Evolutionary conservation across 495 filamentous ascomycete species (phyloP), one percentile per base, ranked within the genome.

Genomic region (Gamarada debralockiae): DNA sequence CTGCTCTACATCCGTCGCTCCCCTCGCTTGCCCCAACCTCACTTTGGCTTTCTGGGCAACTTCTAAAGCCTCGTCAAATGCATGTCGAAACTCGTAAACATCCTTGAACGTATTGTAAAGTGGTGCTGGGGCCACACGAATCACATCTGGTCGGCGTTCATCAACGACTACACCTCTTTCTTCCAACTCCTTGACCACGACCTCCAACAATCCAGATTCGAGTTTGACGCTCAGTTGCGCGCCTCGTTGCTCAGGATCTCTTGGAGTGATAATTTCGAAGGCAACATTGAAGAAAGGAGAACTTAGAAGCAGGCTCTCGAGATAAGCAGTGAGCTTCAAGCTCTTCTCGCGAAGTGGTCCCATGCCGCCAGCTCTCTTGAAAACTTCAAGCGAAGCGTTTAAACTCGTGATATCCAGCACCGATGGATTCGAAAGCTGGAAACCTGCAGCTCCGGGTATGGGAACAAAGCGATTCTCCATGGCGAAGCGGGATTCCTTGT

Each of bases 91-190:
- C 9, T 73, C 63, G 70, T 83, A 89, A 15, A 90, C 86, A 60
- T 98, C 93, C 45, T 64, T 64, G 65, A 85, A 97, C 0, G 75
- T 82, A 67, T 96, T 97, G 67, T 96, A 98, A 48, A 97, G 62
- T 29, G 93, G 92, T 25, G 89, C 84, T 1, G 93, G 95, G 15
- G 92, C 90, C n/a, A 97, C 87, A 6, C 93, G 74, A 25, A 98
- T 79, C 22, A 98, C 95, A 67, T 96, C 83, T 18, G 93, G 93
- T 63, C 82, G 84, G 56, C 93, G 73, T 72, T 97, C 90, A 64
- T 98, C 93, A 29, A 95, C 82, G 20, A 98, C 79, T 9, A 96
- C 81, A 2, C 82, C 84, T 12, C 78, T 67, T 37, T 78, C 74
- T 60, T 95, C 83, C 29, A 98, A 62, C 45, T 70, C 70, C 48